Evolutionary conservation across 2,329 filamentous ascomycete genomes (phyloP).

Genomic region (Magnaporthiopsis rhizophila): DNA sequence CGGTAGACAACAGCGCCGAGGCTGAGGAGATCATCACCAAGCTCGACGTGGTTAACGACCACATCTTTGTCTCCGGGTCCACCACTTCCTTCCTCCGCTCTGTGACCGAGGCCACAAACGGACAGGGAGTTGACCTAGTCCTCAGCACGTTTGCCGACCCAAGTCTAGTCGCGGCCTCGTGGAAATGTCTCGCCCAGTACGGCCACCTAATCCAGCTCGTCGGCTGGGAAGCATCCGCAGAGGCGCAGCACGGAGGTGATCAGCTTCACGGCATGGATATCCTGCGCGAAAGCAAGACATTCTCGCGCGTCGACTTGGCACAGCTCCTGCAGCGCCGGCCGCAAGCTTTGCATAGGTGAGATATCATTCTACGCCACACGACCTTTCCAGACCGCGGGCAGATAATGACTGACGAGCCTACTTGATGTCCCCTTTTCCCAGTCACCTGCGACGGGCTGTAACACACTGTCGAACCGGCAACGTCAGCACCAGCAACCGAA

Average conservation of each 20-base stretch:
- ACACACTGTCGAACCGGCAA: not conserved
- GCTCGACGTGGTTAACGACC: not conserved
- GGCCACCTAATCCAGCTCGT: slow-evolving; percentile 26
- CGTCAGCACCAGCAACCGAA: not conserved
- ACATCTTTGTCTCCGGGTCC: not conserved
- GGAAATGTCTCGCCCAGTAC: slow-evolving; percentile 22
- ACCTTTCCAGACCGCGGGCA: no score
- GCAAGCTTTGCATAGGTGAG: not conserved
- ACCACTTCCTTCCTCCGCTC: not conserved
- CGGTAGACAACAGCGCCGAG: not conserved
- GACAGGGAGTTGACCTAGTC: not conserved
- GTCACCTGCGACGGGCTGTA: not conserved
- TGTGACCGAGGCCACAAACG: not conserved
- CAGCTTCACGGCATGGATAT: slow-evolving; percentile 23
- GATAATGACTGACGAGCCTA: not conserved
- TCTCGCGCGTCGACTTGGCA: slow-evolving; percentile 10
- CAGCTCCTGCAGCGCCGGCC: not conserved
- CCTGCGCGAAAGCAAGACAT: slow-evolving; percentile 19
- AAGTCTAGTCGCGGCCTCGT: slow-evolving; percentile 13
- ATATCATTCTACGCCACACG: not conserved
- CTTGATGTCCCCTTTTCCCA: not conserved
- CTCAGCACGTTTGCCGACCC: not conserved
- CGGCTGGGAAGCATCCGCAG: slow-evolving; percentile 21
- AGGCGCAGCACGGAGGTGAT: slow-evolving; percentile 12
- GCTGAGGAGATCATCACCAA: not conserved